Evolutionary conservation across 148 eudicot species (phyloP), one percentile per base, ranked within the genome.

Genomic region (Vaccinium darrowii): DNA sequence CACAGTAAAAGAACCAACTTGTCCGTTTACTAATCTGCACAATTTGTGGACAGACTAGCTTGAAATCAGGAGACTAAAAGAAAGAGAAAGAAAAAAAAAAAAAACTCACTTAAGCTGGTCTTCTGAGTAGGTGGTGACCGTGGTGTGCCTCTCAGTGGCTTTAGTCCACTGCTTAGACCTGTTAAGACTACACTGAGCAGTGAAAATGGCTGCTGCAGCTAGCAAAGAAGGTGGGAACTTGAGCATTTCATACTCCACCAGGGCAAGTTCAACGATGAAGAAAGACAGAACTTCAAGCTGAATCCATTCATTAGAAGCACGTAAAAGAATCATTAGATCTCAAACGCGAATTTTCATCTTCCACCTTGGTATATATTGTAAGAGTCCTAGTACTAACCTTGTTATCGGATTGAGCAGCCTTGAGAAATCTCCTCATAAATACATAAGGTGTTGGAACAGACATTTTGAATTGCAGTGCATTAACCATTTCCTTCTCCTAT

Each of bases 371-470:
- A 43, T 25, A 57, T 39, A 10, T 27, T 10, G 2, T 23, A 65
- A 49, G 9, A 11, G 10, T 8, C 33, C 54, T 21, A 21, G 54
- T 60, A 52, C 76, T 75, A 80, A 77, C 84, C 84, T 82, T 86
- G 39, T 65, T 14, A 76, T 84, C 84, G 1, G 84, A 84, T 81
- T 84, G 84, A 81, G 89, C 84, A 30, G 86, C 89, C 78, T 87
- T 84, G n/a, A 87, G 84, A 75, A 79, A 87, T 87, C 86, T 74
- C 39, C 81, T 87, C 81, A 87, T 80, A 49, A 87, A 87, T 53
- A 87, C 84, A 8, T 87, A 87, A 58, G 89, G 76, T 25, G 89
- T 87, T 81, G 86, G 89, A 84, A 84, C 57, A 21, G 89, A 87
- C 86, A 87, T 87, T 76, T 84, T 84, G 79, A 84, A 87, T 62